Evolutionary conservation across 202 grass and related monocot species (phyloP), one percentile per base, ranked within the genome.

Genomic region (Elaeis oleifera): DNA sequence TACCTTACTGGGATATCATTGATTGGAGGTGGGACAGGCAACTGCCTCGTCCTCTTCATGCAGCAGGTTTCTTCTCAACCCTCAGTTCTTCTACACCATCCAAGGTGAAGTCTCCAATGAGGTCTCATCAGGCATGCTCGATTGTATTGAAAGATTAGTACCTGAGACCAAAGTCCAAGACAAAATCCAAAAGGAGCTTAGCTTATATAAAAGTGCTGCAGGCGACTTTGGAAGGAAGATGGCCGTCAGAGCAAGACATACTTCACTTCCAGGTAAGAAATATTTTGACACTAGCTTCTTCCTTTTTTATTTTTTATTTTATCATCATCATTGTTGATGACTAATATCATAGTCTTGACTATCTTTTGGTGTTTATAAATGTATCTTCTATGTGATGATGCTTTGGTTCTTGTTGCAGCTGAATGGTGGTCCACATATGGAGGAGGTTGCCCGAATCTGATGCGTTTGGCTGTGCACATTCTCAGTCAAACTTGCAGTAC

Each of bases 351-450:
- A 16, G 50, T 6, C 4, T 52, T 52, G 26, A 11, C 50, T 25
- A 16, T 22, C 19, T n/a, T 6, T 5, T 6, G 28, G 28, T 31
- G 28, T 31, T 31, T 6, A 31, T 31, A 31, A 31, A 31, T 31
- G 28, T 31, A 31, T 31, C 28, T 31, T 31, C 28, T 16, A 21
- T 49, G 6, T 67, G 36, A 44, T 44, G 11, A 3, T 44, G 57
- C 60, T 69, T 69, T 75, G 60, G 28, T 68, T 26, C 19, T 22
- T 74, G 52, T 18, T 90, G 57, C 66, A 96, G 91, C 87, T 83
- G 88, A 90, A 52, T 96, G 91, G 91, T 96, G 87, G 91, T 84
- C 82, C 54, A 96, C 76, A 1, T 87, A 96, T 71, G 91, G 91
- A 59, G 81, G 80, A 62, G 71, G 82, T 74, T 96, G 87, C 75